Base-by-base conservation (phyloP, 495 filamentous ascomycete species). In the Thermochaetoides thermophila region DNA sequence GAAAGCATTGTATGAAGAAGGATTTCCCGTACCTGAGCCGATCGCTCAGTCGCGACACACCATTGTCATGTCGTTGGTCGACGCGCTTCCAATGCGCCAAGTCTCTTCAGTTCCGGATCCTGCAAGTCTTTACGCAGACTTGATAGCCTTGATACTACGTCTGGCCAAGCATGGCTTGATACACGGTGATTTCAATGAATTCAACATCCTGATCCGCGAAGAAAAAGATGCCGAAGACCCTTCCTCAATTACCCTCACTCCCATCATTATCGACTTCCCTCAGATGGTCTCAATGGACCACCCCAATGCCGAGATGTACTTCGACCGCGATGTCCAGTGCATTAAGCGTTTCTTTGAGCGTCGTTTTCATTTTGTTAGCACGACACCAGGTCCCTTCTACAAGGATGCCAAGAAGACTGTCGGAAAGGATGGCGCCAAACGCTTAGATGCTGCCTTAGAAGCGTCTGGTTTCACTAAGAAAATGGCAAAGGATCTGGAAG, bases 111-210 rank as follows among this genome's bases (percentile, higher is more conserved):
- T 95, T 5, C 73, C 82, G 9, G 69, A 91, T 32, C 82, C 84
- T 0, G 81, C 82, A 7, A 51, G 47, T 17, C 64, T 99, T 13
- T 96, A 96, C 59, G 76, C 78, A 22, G 79, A 93, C 32, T 61
- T 99, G 33, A 91, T 99, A 53, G 69, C 75, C 33, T 72, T 94
- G 39, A 83, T 95, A 38, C 52, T 99, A 27, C 64, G 73, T 31
- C 68, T 99, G 16, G 89, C 89, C n/a, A 66, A 69, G 18, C 76
- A 79, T 45, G 91, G 89, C 6, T 60, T 99, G 35, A 96, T 99
- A 34, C 89, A 99, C 53, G 91, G 89, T 43, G 89, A 99, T 53
- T 96, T 93, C 62, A 99, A 99, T 61, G 91, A 96, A 60, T 99
- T 99, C 65, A 99, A 99, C 49, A 83, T 99, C 37, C 65, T 99